These are phyloP conservation scores for Ogataea dorogensis DNA, from an alignment of 805 yeast genomes.

Conservation along the genomic window DNA sequence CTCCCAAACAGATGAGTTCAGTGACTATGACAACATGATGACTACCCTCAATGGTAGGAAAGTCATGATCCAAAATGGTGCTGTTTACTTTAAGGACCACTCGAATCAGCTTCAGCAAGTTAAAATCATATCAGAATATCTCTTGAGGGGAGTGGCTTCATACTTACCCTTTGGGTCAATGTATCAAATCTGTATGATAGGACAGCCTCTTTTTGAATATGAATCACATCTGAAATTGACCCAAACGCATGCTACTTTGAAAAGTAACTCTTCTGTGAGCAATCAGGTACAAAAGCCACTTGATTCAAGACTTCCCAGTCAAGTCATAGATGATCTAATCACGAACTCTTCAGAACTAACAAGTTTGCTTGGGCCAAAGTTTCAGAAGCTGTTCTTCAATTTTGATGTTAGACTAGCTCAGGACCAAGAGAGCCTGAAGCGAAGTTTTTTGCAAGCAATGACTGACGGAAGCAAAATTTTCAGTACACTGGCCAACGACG, in stretches of 20 bases:
- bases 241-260: too few species aligned
- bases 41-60: slow-evolving; percentile 57
- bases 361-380: slow-evolving; percentile 38
- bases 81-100: slow-evolving; percentile 57
- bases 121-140: slow-evolving; percentile 43
- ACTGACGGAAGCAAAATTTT: slow-evolving; percentile 35
- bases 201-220: slow-evolving; percentile 49
- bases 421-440: slow-evolving; percentile 30
- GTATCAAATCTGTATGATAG: slow-evolving; percentile 58
- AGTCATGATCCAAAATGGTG: slow-evolving; percentile 53
- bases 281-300: neutral
- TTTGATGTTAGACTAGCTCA: slow-evolving; percentile 35
- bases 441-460: slow-evolving; percentile 30
- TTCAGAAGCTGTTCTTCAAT: slow-evolving; percentile 38
- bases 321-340: slow-evolving; percentile 39
- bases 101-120: slow-evolving; percentile 40
- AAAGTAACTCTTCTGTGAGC: neutral
- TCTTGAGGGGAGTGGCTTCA: slow-evolving; percentile 55
- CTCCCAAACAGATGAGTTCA: slow-evolving; percentile 26
- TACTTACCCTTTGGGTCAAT: slow-evolving; percentile 56
- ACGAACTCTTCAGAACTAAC: slow-evolving; percentile 40
- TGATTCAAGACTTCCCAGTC: neutral
- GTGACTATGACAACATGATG: slow-evolving; percentile 33
- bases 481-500: slow-evolving; percentile 32
- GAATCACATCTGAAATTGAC: neutral